Conservation (phyloP, 352 stramenopile genomes). For the Phytopythium ostracodes region DNA sequence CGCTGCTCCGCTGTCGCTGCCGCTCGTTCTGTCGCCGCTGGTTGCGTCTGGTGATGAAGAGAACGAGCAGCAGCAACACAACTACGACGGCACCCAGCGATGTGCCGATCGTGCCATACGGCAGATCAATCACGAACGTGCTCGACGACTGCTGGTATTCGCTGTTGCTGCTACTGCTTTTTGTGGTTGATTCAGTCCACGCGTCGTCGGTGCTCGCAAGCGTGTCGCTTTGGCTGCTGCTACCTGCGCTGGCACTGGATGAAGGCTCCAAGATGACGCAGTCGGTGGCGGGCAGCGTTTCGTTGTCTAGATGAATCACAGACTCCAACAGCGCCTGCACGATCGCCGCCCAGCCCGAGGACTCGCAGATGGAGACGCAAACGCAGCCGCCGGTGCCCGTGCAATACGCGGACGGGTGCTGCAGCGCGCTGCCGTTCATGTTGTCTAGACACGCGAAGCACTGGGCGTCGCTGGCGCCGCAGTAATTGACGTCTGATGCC, state of each 20-base stretch:
- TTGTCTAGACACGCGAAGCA: conserved; percentile 23
- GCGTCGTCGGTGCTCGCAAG: neutral
- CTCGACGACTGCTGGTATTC: conserved; percentile 12
- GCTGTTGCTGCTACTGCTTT: conserved; percentile 7
- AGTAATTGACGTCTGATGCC: conserved; percentile 26
- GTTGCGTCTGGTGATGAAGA: conserved; percentile 3
- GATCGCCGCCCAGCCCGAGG: conserved; percentile 23
- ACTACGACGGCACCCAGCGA: conserved; percentile 7
- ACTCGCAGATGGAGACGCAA: conserved; percentile 34
- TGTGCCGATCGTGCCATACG: neutral
- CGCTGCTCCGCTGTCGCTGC: conserved; percentile 13
- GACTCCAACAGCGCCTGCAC: conserved; percentile 26
- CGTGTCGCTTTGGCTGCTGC: conserved; percentile 21
- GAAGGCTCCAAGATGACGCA: conserved; percentile 12
- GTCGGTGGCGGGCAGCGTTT: conserved; percentile 15
- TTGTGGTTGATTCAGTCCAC: conserved; percentile 12
- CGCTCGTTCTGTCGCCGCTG: conserved; percentile 10
- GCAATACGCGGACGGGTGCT: conserved; percentile 41
- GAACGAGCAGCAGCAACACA: conserved; percentile 7
- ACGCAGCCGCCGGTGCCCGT: conserved; percentile 27
- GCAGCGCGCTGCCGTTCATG: neutral
- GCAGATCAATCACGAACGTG: neutral
- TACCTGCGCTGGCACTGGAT: conserved; percentile 3
- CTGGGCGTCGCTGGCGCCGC: conserved; percentile 26
- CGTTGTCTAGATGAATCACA: conserved; percentile 15